These are phyloP conservation scores for Casaregolazyma suthepensis DNA, from an alignment of 1,139 yeast genomes.

Conservation along the genomic window DNA sequence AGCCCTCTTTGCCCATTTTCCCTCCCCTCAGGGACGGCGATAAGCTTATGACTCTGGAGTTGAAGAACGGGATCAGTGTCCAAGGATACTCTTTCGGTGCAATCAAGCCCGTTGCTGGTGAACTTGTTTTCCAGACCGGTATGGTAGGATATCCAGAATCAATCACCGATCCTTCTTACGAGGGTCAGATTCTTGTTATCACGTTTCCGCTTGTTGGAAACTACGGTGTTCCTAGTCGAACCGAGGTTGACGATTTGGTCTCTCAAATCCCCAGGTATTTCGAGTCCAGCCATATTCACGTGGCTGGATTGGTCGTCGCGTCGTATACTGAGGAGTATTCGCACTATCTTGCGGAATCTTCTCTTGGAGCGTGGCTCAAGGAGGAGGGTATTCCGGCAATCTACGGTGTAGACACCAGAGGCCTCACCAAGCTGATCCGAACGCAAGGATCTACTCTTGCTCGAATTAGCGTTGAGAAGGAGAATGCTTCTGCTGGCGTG, in stretches of 20 bases:
- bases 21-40: constrained; percentile 83
- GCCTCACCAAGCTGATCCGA: constrained; percentile 88
- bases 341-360: constrained; percentile 86
- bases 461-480: constrained; percentile 61
- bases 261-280: constrained; percentile 83
- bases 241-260: constrained; percentile 65
- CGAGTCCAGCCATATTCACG: constrained; percentile 85
- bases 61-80: constrained; percentile 81
- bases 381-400: constrained; percentile 91
- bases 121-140: constrained; percentile 97
- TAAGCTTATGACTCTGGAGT: constrained; percentile 81
- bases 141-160: constrained; percentile 97
- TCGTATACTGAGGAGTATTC: constrained; percentile 96
- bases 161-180: constrained; percentile 96
- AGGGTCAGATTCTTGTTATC: constrained; percentile 92
- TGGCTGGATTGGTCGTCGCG: constrained; percentile 96
- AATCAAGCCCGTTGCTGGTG: constrained; percentile 84
- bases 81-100: constrained; percentile 99
- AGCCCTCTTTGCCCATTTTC: constrained; percentile 54
- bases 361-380: constrained; percentile 90
- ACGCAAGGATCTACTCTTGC: constrained; percentile 91
- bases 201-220: constrained; percentile 97
- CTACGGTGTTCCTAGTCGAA: constrained; percentile 96
- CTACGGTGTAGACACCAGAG: constrained; percentile 96
- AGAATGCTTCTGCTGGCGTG: constrained; percentile 36